A percentile compares a stretch with the other conserved stretches of the same genome.
Conservation (phyloP, 345 rosid species). For the Capsella bursapastoris region DNA sequence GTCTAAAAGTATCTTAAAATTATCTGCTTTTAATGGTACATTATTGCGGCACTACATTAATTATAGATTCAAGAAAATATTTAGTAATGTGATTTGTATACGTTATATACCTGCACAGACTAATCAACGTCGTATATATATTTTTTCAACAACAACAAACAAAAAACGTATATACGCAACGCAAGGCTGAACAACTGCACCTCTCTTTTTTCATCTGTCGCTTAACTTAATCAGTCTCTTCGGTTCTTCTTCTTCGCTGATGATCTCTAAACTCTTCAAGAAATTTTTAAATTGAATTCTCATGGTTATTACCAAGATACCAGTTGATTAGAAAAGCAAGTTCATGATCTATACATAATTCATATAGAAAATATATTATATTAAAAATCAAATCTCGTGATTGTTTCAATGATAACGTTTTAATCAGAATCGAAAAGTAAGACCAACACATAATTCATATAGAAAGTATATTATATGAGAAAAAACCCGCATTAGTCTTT, state of each 20-base stretch:
- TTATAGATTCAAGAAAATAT: neutral
- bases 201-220: neutral
- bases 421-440: conserved; percentile 1
- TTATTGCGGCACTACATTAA: neutral
- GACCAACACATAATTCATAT: conserved; percentile 8
- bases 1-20: neutral
- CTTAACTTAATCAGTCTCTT: neutral
- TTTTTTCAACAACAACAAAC: no score
- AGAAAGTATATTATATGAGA: neutral
- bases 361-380: conserved; percentile 3
- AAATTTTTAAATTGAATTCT: neutral
- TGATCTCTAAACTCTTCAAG: conserved; percentile 5
- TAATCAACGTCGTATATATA: neutral
- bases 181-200: conserved; percentile 7
- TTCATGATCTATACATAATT: conserved; percentile 6
- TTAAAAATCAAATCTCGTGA: neutral
- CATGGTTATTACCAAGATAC: neutral
- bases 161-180: neutral
- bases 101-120: conserved; percentile 5
- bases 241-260: conserved; percentile 26
- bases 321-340: conserved; percentile 2
- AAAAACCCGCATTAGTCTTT: neutral
- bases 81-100: neutral
- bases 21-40: neutral
- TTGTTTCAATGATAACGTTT: neutral